phyloP scores from a whole-genome alignment of 2,329 filamentous ascomycete species.

The Trichoderma sp. region DNA sequence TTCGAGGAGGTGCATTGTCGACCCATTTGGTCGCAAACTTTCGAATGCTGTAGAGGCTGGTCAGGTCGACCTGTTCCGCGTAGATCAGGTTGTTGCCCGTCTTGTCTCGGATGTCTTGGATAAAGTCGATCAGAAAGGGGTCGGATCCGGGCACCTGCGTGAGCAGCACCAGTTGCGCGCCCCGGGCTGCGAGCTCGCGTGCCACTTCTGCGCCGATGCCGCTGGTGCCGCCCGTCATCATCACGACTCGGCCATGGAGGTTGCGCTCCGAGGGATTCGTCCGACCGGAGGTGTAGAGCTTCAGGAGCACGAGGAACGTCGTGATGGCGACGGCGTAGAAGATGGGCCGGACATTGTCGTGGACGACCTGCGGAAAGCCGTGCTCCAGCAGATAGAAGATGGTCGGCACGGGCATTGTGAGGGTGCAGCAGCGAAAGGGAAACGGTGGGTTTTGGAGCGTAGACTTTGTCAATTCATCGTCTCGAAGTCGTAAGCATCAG shows the following conservation, averaged over 20 bases:
- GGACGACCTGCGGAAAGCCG: constrained; percentile 55
- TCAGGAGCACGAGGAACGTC: constrained; percentile 55
- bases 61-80: constrained; percentile 89
- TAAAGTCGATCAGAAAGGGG: constrained; percentile 88
- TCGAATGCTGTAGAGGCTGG: constrained; percentile 86
- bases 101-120: constrained; percentile 78
- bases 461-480: constrained; percentile 16
- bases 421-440: constrained; percentile 5
- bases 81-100: constrained; percentile 89
- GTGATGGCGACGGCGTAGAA: constrained; percentile 45
- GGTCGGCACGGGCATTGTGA: constrained; percentile 58
- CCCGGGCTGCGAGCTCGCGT: constrained; percentile 73
- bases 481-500: background rate
- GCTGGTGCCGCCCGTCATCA: constrained; percentile 93
- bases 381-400: constrained; percentile 51
- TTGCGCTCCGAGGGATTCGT: constrained; percentile 74
- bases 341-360: constrained; percentile 49
- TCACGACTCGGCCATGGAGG: constrained; percentile 91
- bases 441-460: background rate
- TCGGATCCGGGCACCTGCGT: constrained; percentile 81
- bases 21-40: constrained; percentile 97
- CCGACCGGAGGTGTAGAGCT: constrained; percentile 78
- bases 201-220: constrained; percentile 84
- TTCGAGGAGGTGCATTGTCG: constrained; percentile 85
- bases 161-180: constrained; percentile 88